phyloP scores from a whole-genome alignment of 2,329 filamentous ascomycete genomes.

The Dothistroma pini region DNA sequence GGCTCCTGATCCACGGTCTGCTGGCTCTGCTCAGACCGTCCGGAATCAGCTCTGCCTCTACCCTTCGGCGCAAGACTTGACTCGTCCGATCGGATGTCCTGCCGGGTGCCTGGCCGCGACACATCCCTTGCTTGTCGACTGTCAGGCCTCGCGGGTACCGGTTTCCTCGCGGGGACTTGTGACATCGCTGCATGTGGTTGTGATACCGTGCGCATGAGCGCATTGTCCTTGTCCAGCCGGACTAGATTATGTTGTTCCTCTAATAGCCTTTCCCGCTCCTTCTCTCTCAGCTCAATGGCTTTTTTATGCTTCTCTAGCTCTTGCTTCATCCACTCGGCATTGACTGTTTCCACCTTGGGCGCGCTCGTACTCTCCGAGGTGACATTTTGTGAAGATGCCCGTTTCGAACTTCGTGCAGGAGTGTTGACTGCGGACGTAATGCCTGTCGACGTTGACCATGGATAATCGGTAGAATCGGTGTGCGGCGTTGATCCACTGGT shows the following conservation, averaged over 20 bases:
- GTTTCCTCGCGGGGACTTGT: slow-evolving; percentile 26
- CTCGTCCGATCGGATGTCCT: slow-evolving; percentile 5
- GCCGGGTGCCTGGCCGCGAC: slow-evolving; percentile 7
- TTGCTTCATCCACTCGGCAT: slow-evolving; percentile 44
- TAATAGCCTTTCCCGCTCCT: slow-evolving; percentile 9
- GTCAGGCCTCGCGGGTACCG: slow-evolving; percentile 22
- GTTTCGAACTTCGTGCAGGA: slow-evolving; percentile 39
- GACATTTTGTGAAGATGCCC: slow-evolving; percentile 37
- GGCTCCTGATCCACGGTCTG: slow-evolving; percentile 7
- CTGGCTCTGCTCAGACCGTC: slow-evolving; percentile 10
- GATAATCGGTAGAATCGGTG: slow-evolving; percentile 41
- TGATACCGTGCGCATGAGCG: slow-evolving; percentile 8
- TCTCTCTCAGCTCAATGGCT: slow-evolving; percentile 22
- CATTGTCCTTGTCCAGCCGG: slow-evolving; percentile 7
- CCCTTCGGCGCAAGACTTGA: background rate
- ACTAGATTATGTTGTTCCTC: slow-evolving; percentile 12
- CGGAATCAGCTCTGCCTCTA: slow-evolving; percentile 11
- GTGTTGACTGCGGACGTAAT: slow-evolving; percentile 42
- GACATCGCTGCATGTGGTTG: slow-evolving; percentile 13
- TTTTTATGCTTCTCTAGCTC: slow-evolving; percentile 41
- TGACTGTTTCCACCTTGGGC: slow-evolving; percentile 37
- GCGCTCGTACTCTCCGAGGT: slow-evolving; percentile 25
- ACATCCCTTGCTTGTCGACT: slow-evolving; percentile 15
- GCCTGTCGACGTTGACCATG: slow-evolving; percentile 40
- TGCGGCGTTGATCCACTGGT: slow-evolving; percentile 41